Evolutionary conservation across 2,329 filamentous ascomycete genomes (phyloP), one percentile per base, ranked within the genome.

Genomic region (Fusarium bactridioides): DNA sequence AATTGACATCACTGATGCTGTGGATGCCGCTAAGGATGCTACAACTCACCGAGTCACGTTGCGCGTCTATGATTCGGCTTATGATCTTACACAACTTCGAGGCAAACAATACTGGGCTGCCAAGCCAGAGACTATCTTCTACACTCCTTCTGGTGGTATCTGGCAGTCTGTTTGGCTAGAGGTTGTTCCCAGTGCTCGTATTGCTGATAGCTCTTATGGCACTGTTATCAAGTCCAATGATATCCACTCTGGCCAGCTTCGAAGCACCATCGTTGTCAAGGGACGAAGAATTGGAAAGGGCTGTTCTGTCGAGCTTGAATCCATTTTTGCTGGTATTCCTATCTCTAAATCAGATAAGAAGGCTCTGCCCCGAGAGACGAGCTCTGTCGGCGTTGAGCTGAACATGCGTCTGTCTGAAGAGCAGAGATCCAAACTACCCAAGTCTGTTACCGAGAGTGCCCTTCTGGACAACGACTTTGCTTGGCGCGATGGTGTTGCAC

Each of bases 41-140:
- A 76, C 77, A 1, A 76, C 74, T 4, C 74, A 84, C 15, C 81
- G 84, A 4, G 76, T 92, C 9, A 89, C 87, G 0, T 60, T 92
- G 7, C 84, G 90, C 7, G 87, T 91, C 0, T 87, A 86, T 43
- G 90, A 92, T 78, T 92, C 90, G 1, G 88, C 90, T 0, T 87
- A 86, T 66, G 90, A 92, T 67, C 80, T 92, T 12, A 86, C 87
- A 0, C 90, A 92, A 78, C 91, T 89, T 3, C 84, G 91, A 37
- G 91, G 91, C 0, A 93, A 93, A 78, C 91, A 93, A 79, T 90
- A 90, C 75, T 91, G 89, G 89, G 85, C 84, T 7, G 86, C 87
- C 3, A 84, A 89, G 78, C 87, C 89, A 0, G 88, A 91, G 77
- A 87, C 85, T 57, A 89, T 89, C 73, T 89, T 89, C 74, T 89